Evolutionary conservation across 2,329 filamentous ascomycete genomes (phyloP).

Genomic region (Rhytidhysteron rufulum): DNA sequence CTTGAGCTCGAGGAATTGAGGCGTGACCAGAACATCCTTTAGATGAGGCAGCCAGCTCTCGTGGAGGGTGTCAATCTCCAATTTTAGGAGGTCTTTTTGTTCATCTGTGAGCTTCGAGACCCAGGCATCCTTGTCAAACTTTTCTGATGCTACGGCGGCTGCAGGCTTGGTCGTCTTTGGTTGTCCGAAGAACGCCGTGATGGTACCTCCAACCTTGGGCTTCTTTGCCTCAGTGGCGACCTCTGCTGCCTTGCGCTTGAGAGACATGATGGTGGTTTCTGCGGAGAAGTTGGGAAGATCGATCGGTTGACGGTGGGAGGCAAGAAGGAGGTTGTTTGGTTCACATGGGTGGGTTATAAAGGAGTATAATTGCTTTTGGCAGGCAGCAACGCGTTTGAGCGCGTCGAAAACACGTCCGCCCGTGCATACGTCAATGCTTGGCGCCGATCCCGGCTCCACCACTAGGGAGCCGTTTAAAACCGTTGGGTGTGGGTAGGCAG

Average conservation of each 20-base stretch:
- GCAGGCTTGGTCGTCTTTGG: slow-evolving; percentile 50
- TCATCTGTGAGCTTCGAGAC: slow-evolving; percentile 73
- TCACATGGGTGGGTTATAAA: slow-evolving; percentile 1
- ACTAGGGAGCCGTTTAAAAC: too few species aligned
- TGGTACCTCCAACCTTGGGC: slow-evolving; percentile 63
- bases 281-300: slow-evolving; percentile 3
- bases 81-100: slow-evolving; percentile 73
- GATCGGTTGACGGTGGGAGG: slow-evolving; percentile 1
- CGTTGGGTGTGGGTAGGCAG: too few species aligned
- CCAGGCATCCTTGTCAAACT: slow-evolving; percentile 90
- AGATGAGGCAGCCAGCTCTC: slow-evolving; percentile 87
- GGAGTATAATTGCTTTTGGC: background rate
- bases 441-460: too few species aligned
- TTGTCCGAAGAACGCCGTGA: slow-evolving; percentile 83
- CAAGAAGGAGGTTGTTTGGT: too few species aligned
- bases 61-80: slow-evolving; percentile 90
- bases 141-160: slow-evolving; percentile 18
- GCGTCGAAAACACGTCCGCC: background rate
- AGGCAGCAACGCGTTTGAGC: background rate
- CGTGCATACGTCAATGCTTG: too few species aligned
- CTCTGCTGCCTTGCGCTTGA: slow-evolving; percentile 50
- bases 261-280: slow-evolving; percentile 38
- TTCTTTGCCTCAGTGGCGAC: slow-evolving; percentile 47
- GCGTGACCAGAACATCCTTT: slow-evolving; percentile 76
- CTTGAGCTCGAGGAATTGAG: slow-evolving; percentile 84